phyloP scores from a whole-genome alignment of 2,329 filamentous ascomycete species.

The Fusarium citri region DNA sequence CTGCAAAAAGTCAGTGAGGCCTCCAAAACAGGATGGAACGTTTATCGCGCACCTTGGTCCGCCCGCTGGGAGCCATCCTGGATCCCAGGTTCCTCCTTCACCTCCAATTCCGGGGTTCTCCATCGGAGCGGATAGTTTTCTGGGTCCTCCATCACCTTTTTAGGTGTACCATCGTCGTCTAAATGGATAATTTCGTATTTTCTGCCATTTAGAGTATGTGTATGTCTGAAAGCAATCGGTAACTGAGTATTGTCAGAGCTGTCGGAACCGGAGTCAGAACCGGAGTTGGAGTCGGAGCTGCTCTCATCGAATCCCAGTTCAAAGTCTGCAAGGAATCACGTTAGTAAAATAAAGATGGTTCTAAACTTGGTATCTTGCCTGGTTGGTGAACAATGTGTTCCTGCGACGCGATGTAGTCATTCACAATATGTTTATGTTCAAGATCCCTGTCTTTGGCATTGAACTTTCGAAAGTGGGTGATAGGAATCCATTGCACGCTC shows the following conservation, averaged over 20 bases:
- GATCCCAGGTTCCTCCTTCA: neutral
- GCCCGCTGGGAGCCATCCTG: neutral
- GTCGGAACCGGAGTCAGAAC: rapidly evolving
- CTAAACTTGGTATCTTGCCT: neutral
- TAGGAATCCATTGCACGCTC: neutral
- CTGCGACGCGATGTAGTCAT: neutral
- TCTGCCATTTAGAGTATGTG: rapidly evolving
- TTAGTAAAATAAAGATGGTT: too few species aligned
- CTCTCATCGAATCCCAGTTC: too few species aligned
- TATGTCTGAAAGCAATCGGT: neutral
- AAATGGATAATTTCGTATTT: neutral
- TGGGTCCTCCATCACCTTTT: neutral
- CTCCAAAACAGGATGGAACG: too few species aligned
- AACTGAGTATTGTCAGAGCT: neutral
- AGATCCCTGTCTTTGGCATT: neutral
- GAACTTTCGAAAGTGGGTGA: rapidly evolving
- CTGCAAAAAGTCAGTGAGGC: too few species aligned
- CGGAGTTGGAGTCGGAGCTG: too few species aligned
- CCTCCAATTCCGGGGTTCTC: neutral
- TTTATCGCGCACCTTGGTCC: too few species aligned
- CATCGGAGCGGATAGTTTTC: neutral
- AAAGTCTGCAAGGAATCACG: too few species aligned
- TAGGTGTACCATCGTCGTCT: neutral
- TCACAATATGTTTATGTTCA: rapidly evolving
- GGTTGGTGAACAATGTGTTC: rapidly evolving